These are phyloP conservation scores for Porcisia hertigi DNA, from an alignment of 208 protist species.

Conservation along the genomic window DNA sequence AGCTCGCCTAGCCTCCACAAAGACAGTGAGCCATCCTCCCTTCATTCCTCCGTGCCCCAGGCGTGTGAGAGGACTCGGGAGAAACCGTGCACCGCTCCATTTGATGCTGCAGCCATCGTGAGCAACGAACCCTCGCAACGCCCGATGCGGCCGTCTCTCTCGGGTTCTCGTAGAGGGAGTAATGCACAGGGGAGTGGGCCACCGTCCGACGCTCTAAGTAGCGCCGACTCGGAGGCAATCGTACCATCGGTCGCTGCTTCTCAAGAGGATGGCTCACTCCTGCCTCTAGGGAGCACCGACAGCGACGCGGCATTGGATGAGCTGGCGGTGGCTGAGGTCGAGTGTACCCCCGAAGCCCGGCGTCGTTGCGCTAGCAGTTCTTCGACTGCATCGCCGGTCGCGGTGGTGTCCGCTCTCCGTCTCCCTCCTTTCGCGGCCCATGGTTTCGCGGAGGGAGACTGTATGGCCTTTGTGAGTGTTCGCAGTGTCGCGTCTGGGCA, in stretches of 20 bases:
- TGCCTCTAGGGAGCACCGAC: not conserved
- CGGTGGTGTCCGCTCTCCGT: not conserved
- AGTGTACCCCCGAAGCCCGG: not conserved
- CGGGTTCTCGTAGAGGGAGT: not conserved
- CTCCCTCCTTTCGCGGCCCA: not conserved
- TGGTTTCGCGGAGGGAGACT: constrained; percentile 5
- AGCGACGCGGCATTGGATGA: not conserved
- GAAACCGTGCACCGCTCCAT: not conserved
- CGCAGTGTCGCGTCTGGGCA: not conserved
- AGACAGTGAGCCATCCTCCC: not conserved
- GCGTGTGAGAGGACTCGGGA: not conserved
- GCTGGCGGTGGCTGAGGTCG: not conserved
- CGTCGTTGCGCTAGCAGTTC: not conserved
- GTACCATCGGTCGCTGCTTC: not conserved
- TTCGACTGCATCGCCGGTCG: not conserved
- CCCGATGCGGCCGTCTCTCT: not conserved
- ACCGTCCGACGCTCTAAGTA: not conserved
- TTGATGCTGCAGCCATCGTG: not conserved
- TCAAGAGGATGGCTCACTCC: not conserved
- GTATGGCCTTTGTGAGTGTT: constrained; percentile 18
- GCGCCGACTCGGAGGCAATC: not conserved
- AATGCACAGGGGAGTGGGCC: too few relatives aligned
- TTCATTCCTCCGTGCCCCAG: not conserved
- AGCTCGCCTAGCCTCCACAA: not conserved
- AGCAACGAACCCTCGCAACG: not conserved